Evolutionary conservation across 768 basidiomycete genomes (phyloP).

Genomic region (Boletus barrowsii): DNA sequence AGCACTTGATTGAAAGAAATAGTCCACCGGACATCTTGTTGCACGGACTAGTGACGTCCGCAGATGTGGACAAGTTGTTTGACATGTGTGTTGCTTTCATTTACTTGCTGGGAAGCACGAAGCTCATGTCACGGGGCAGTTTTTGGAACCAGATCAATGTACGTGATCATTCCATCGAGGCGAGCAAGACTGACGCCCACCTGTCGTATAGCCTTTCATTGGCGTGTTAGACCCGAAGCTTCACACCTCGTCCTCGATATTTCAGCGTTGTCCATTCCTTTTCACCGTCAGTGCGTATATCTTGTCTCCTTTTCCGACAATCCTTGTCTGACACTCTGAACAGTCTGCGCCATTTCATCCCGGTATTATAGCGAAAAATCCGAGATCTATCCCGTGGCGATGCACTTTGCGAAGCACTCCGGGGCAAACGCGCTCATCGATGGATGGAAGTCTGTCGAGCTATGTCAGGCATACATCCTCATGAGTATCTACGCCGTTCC

Average conservation of each 20-base stretch:
- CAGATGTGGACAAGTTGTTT: conserved; percentile 81
- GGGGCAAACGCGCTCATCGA: conserved; percentile 79
- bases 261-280: conserved; percentile 83
- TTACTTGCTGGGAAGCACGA: neutral
- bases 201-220: conserved; percentile 48
- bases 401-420: conserved; percentile 84
- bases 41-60: conserved; percentile 72
- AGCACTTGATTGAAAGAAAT: conserved; percentile 70
- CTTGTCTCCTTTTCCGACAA: neutral
- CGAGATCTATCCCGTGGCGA: conserved; percentile 82
- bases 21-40: conserved; percentile 80
- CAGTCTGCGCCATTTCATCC: conserved; percentile 85
- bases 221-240: conserved; percentile 77
- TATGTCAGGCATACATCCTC: conserved; percentile 88
- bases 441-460: conserved; percentile 82
- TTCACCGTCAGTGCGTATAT: conserved; percentile 74
- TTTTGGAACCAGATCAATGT: conserved; percentile 73
- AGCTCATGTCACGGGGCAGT: conserved; percentile 35
- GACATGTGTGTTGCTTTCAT: conserved; percentile 56
- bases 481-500: conserved; percentile 82
- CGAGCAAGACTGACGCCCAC: neutral
- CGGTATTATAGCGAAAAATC: conserved; percentile 76
- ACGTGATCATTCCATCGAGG: conserved; percentile 18
- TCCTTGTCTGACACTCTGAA: neutral
- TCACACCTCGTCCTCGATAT: conserved; percentile 76